Evolutionary conservation across 2,329 filamentous ascomycete genomes (phyloP), one percentile per base, ranked within the genome.

Genomic region (Salinomyces thailandicus): DNA sequence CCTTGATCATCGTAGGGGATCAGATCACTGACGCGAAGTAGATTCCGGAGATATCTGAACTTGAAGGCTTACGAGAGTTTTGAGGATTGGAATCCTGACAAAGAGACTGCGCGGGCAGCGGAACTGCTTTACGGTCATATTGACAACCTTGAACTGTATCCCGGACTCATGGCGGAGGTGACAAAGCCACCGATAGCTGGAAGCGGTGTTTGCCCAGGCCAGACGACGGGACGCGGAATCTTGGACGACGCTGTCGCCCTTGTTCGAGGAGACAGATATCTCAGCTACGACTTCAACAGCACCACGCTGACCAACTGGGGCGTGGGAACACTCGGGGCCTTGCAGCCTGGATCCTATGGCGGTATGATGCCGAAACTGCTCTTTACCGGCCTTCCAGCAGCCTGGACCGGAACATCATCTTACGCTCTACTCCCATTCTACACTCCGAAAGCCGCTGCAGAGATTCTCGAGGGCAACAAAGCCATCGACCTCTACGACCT

Each of bases 111-210:
- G 19, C 50, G 55, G 35, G 49, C 54, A 8, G 57, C 58, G 4
- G 55, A 71, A 64, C 48, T 70, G 67, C 55, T 69, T 60, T 45
- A 63, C 58, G 43, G 72, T 61, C 52, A 74, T 68, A 55, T 58
- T 17, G 55, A 62, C 39, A 71, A 71, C 18, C 50, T 78, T 9
- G 73, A 78, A 48, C 55, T 78, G 5, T 76, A 76, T 44, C 73
- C 73, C 2, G 73, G 73, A 9, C 48, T 76, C 5, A 65, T 75
- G 47, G 62, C 69, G 6, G 73, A 77, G 52, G 64, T 67, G 36
- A 63, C 71, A 11, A 77, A 77, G 47, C 64, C 67, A 4, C 48
- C 70, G 0, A 66, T 71, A 50, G 46, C 64, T 5, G 64, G 65
- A 3, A 62, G 58, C 45, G 65, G 65, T 44, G 58, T 68, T 17